Base-by-base conservation (phyloP, 2,329 filamentous ascomycete species). In the Rutstroemia sp. region DNA sequence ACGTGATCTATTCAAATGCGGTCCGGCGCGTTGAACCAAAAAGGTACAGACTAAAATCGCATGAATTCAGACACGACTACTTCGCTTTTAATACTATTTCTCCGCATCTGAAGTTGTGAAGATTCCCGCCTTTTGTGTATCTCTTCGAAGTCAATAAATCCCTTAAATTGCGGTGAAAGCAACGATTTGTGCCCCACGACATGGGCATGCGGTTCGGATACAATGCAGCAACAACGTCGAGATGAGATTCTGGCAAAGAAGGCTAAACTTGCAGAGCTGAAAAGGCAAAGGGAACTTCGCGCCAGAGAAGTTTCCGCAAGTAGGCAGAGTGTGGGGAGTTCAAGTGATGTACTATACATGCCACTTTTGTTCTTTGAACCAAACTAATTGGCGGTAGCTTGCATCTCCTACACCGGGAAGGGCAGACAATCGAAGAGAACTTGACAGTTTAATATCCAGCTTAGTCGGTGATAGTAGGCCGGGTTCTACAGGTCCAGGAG, bases 161-260 rank as follows among this genome's bases (percentile, higher is more conserved):
- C 37, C 25, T 25, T 10, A 55, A n/a, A 54, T 41, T 44, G 47
- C 46, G 12, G 47, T 30, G 30, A 55, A 54, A 42, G 42, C 23
- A 55, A 50, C 49, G 38, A 48, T 25, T 14, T 42, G 44, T 47
- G 44, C 58, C 60, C 58, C 54, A 47, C 57, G 63, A 63, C 25
- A 67, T 67, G 65, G 66, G 66, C 62, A 61, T 61, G 56, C 51
- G 51, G 63, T 59, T 61, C 25, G 30, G 59, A 30, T 42, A 55
- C 39, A 44, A 68, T 64, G 60, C 86, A 87, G 79, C 83, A 84
- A 71, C 77, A 92, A 79, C 87, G 92, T 67, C 88, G 90, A 77
- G 91, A 96, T 78, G 94, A 99, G 78, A 96, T 99, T 65, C 78
- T 94, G 66, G 92, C 91, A 65, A 99, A 99, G 77, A 92, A 90